A percentile compares a stretch with the other conserved stretches of the same genome.
Conservation (phyloP, 768 basidiomycete genomes). For the Floccularia luteovirens region DNA sequence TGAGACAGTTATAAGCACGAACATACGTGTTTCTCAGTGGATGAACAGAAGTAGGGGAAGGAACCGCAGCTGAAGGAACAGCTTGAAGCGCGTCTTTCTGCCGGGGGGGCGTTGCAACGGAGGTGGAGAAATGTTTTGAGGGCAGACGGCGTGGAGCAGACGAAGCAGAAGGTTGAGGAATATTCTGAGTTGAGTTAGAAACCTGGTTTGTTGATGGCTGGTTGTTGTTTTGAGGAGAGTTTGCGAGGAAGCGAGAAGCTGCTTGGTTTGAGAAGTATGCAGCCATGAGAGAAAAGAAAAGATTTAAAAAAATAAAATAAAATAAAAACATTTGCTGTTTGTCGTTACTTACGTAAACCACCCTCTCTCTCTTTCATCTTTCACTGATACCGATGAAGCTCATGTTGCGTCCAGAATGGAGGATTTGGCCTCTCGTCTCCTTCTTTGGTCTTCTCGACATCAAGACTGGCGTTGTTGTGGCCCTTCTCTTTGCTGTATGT, state of each 20-base stretch:
- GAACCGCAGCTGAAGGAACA: constrained; percentile 23
- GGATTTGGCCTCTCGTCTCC: constrained; percentile 74
- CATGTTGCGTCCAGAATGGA: constrained; percentile 76
- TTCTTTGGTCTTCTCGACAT: constrained; percentile 87
- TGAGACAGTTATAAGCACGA: constrained; percentile 34
- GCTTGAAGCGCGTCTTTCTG: constrained; percentile 34
- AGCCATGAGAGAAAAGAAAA: constrained; percentile 31
- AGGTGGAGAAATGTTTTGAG: constrained; percentile 67
- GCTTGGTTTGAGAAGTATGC: constrained; percentile 84
- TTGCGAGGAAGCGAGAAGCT: constrained; percentile 61
- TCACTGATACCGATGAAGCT: constrained; percentile 58
- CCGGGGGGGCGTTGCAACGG: constrained; percentile 25
- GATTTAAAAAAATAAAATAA: neutral
- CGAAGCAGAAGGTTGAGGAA: constrained; percentile 14
- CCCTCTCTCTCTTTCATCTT: constrained; percentile 12
- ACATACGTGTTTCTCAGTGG: constrained; percentile 87
- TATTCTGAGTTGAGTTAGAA: constrained; percentile 14
- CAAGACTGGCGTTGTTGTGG: constrained; percentile 87
- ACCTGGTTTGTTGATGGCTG: constrained; percentile 17
- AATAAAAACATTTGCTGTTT: neutral
- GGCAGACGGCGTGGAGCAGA: constrained; percentile 42
- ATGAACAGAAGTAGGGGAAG: constrained; percentile 39
- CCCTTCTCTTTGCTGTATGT: constrained; percentile 84
- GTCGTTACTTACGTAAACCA: constrained; percentile 18
- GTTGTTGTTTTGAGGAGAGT: too few relatives aligned